Base-by-base conservation (phyloP, 2,329 filamentous ascomycete species). In the Juglanconis oblonga region DNA sequence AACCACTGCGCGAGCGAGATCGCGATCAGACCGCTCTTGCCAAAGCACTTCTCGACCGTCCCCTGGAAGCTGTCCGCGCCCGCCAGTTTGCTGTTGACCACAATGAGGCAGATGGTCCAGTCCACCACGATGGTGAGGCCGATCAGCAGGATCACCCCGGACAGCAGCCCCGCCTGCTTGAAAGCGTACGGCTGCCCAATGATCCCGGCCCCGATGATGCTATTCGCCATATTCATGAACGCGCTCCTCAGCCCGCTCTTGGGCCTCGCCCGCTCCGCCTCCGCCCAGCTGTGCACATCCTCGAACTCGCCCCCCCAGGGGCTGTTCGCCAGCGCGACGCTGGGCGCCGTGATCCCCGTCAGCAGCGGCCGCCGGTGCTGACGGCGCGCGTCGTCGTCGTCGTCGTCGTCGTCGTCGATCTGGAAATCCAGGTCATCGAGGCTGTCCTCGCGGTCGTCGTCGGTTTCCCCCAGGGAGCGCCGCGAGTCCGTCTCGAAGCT, bases 161-260 rank as follows among this genome's bases (percentile, higher is more conserved):
- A 88, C 14, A 91, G 73, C 67, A 99, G 83, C 6, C 95, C 95
- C 7, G 95, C 95, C 77, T 98, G 93, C 61, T 86, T 87, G 71
- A 99, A 89, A n/a, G 95, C 95, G 76, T 98, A 99, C 11, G 95
- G 93, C 76, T 99, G 95, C 3, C 91, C 86, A 69, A 89, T 88
- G 73, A 89, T 89, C 55, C 87, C 86, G 2, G 87, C 87, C 44
- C 87, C 87, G 67, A 99, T 97, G 73, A 99, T 99, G 68, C 91
- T 96, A 78, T 99, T 99, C 64, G 95, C 94, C 95, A 99, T 99
- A 77, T 99, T 99, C 92, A 98, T 97, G 67, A 99, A 98, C 3
- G 95, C 94, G 72, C 89, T 91, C 64, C 84, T 82, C 76, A 98
- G 82, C 5, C 90, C 89, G 60, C 91, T 96, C 76, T 94, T 94